Percentiles rank a stretch among this genome's conserved stretches.
These are phyloP conservation scores for Colletotrichum ledebouriae DNA, from an alignment of 2,329 filamentous ascomycete species.

Conservation along the genomic window DNA sequence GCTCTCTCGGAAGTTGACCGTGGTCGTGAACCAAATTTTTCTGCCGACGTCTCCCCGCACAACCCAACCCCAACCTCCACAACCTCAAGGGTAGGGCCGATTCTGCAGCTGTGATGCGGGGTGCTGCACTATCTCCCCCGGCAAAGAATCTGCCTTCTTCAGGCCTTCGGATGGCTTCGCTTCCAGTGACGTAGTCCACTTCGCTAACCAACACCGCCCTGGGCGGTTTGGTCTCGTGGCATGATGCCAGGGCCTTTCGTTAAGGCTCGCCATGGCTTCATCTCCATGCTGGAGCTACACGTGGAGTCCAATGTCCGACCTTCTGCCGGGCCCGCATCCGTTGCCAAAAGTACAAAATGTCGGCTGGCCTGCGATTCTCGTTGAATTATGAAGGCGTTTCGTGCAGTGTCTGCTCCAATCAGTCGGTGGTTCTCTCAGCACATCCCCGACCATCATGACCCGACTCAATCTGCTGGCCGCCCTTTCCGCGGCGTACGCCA, in stretches of 20 bases:
- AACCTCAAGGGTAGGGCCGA: slow-evolving; percentile 34
- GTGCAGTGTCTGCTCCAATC: slow-evolving; percentile 22
- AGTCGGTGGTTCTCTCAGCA: slow-evolving; percentile 3
- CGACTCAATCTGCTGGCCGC: slow-evolving; percentile 32
- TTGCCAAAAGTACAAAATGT: slow-evolving; percentile 33
- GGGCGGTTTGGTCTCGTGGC: slow-evolving; percentile 35
- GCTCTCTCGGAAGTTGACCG: slow-evolving; percentile 37
- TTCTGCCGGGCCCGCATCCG: slow-evolving; percentile 15
- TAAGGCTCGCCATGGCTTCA: slow-evolving; percentile 31
- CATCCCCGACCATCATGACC: slow-evolving; percentile 15
- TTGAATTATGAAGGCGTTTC: neutral
- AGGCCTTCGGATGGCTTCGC: slow-evolving; percentile 15
- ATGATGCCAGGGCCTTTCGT: slow-evolving; percentile 16
- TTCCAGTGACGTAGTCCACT: slow-evolving; percentile 33
- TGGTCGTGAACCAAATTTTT: slow-evolving; percentile 3
- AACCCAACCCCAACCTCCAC: slow-evolving; percentile 37
- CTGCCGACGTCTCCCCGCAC: slow-evolving; percentile 29
- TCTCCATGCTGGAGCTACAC: slow-evolving; percentile 27
- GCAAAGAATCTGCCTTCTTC: neutral
- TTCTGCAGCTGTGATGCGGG: slow-evolving; percentile 35
- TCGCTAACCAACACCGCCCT: slow-evolving; percentile 14
- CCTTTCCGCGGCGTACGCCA: slow-evolving; percentile 33
- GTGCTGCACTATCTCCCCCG: slow-evolving; percentile 1
- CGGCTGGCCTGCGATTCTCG: neutral
- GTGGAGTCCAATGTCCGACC: slow-evolving; percentile 23